Base-by-base conservation (phyloP, 2,329 filamentous ascomycete genomes). In the Volutella citrinella region DNA sequence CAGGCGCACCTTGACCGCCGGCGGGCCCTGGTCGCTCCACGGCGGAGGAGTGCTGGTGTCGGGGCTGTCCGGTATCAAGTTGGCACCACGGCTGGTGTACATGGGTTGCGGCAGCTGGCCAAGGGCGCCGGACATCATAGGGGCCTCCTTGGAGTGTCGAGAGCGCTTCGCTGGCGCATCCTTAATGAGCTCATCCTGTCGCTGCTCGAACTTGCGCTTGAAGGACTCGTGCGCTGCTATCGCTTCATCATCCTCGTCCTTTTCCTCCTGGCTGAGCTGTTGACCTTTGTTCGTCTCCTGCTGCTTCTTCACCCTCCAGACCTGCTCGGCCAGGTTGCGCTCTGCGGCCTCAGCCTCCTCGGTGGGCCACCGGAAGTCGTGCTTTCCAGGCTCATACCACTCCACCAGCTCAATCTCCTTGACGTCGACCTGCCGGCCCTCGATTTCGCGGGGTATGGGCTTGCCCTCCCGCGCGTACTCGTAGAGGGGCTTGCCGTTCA, bases 381-480 rank as follows among this genome's bases (percentile, higher is more conserved):
- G 91, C 30, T 78, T 79, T 3, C 88, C 90, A 3, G 86, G 84
- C 50, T 90, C 86, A 58, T 79, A 80, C 70, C 87, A 98, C 56
- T 96, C 87, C 7, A 94, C 56, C 38, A 97, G 62, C 58, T 94
- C 86, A 48, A 96, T 62, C 22, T 89, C 77, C 28, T 75, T 63
- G 1, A 95, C 87, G 32, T 87, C 80, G 23, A 97, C 87, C 3
- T 85, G 77, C 37, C 91, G 71, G 34, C 84, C 79, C 57, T 89
- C 74, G 39, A 98, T 93, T 59, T 95, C 84, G 36, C 84, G 72
- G 0, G 93, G 93, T 12, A 95, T 82, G 21, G 87, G 79, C 55
- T 84, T 88, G 12, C 93, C 93, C 59, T 90, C 87, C 30, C 93
- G 76, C 14, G 93, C 93, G 62, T 97, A 97, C 64, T 98, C 90